Evolutionary conservation across 1,139 yeast genomes (phyloP).

Genomic region (Eremothecium coryli): DNA sequence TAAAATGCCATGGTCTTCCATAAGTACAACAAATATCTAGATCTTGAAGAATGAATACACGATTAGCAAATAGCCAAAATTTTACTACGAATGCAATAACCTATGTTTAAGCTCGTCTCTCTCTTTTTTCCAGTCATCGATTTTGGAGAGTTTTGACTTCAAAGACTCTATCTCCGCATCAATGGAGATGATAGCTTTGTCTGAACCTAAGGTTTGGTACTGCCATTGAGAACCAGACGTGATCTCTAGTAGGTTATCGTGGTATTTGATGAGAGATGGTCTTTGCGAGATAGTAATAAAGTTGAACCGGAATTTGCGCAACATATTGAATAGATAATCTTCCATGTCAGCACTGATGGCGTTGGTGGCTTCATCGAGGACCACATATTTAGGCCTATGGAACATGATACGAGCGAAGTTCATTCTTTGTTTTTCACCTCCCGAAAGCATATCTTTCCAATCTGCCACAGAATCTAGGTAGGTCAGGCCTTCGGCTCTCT

Average conservation of each 20-base stretch:
- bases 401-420: constrained; percentile 82
- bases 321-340: constrained; percentile 71
- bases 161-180: constrained; percentile 61
- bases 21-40: neutral
- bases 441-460: constrained; percentile 89
- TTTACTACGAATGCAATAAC: no score
- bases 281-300: constrained; percentile 81
- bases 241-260: constrained; percentile 62
- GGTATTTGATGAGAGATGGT: constrained; percentile 77
- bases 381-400: constrained; percentile 72
- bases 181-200: constrained; percentile 50
- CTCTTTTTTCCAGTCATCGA: constrained; percentile 44
- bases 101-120: constrained; percentile 31
- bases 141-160: constrained; percentile 44
- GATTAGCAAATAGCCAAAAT: constrained; percentile 1
- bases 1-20: constrained; percentile 27
- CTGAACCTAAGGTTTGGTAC: constrained; percentile 43
- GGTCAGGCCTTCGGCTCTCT: constrained; percentile 33
- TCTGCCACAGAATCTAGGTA: constrained; percentile 45
- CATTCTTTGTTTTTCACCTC: constrained; percentile 91
- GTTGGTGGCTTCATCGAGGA: constrained; percentile 87
- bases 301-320: constrained; percentile 63
- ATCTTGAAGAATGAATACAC: neutral
- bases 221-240: constrained; percentile 40
- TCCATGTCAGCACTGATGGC: constrained; percentile 91